phyloP scores from a whole-genome alignment of 2,329 filamentous ascomycete species.

The Basipetospora chlamydospora region DNA sequence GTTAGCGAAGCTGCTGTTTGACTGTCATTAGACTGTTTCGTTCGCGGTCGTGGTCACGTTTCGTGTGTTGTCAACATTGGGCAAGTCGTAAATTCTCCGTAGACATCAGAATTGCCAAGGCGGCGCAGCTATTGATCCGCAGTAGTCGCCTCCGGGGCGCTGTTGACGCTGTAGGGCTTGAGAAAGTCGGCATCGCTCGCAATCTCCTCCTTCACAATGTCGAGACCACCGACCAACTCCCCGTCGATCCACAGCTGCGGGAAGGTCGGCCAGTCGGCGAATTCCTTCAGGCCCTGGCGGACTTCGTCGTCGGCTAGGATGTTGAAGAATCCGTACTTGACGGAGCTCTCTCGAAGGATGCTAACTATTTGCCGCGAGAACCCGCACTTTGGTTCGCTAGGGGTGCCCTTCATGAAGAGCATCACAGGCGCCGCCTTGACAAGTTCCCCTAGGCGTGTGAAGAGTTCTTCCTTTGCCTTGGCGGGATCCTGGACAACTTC shows the following conservation, averaged over 20 bases:
- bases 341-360: slow-evolving; percentile 72
- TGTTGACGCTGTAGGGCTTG: slow-evolving; percentile 49
- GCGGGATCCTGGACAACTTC: slow-evolving; percentile 26
- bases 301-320: slow-evolving; percentile 97
- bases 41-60: too few species aligned
- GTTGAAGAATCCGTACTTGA: slow-evolving; percentile 98
- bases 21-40: too few species aligned
- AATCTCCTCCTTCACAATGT: slow-evolving; percentile 96
- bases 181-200: slow-evolving; percentile 74
- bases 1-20: too few species aligned
- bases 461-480: slow-evolving; percentile 68
- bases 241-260: slow-evolving; percentile 88
- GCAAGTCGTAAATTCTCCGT: too few species aligned
- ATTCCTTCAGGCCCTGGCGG: slow-evolving; percentile 89
- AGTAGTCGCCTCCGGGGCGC: slow-evolving; percentile 20
- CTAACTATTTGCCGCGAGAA: slow-evolving; percentile 85
- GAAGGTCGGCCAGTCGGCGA: slow-evolving; percentile 96
- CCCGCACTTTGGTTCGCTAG: slow-evolving; percentile 73
- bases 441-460: slow-evolving; percentile 64
- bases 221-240: slow-evolving; percentile 80
- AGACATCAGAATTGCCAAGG: too few species aligned
- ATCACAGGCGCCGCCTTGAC: slow-evolving; percentile 95
- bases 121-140: background rate
- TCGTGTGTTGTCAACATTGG: too few species aligned
- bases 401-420: slow-evolving; percentile 78